Base-by-base conservation (phyloP, 2,329 filamentous ascomycete species). In the Remersonia thermophila region DNA sequence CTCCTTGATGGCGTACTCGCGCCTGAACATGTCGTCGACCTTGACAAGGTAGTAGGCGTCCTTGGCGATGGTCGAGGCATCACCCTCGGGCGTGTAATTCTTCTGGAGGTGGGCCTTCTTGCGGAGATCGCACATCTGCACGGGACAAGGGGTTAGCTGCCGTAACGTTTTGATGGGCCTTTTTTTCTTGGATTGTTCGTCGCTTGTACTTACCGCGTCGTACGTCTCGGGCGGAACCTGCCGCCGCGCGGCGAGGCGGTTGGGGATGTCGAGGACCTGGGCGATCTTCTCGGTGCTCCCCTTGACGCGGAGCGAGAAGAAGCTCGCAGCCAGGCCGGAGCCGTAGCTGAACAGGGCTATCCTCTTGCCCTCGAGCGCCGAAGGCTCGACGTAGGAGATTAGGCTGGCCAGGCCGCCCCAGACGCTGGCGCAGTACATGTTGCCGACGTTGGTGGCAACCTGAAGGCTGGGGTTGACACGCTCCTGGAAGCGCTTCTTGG, bases 21-120 rank as follows among this genome's bases (percentile, higher is more conserved):
- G 75, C 66, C 81, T 78, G 77, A 83, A 91, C 81, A 85, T 85
- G 51, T 84, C 81, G 54, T 91, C 83, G 32, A 91, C 72, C 57
- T 79, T 77, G 54, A 74, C 75, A 40, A 91, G 70, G 65, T 87
- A 91, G 67, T 89, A 91, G 15, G 77, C 76, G 40, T 76, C 79
- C 41, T 71, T 61, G 42, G 57, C 55, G 39, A 91, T 71, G 48
- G 73, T 81, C 31, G 81, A 79, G 18, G 68, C 54, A 36, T 75
- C 75, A 39, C 83, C 83, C 51, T 68, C 59, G 43, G 83, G 83
- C 45, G 66, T 73, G 63, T 74, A 91, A 65, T 75, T 65, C 68
- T 87, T 89, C 67, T 86, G 73, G 46, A 89, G 67, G 58, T 91
- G 83, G 37, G 83, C 83, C 61, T 85, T 73, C 64, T 91, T 81